Evolutionary conservation across 2,329 filamentous ascomycete species (phyloP), one percentile per base, ranked within the genome.

Genomic region (Scedosporium minutisporum): DNA sequence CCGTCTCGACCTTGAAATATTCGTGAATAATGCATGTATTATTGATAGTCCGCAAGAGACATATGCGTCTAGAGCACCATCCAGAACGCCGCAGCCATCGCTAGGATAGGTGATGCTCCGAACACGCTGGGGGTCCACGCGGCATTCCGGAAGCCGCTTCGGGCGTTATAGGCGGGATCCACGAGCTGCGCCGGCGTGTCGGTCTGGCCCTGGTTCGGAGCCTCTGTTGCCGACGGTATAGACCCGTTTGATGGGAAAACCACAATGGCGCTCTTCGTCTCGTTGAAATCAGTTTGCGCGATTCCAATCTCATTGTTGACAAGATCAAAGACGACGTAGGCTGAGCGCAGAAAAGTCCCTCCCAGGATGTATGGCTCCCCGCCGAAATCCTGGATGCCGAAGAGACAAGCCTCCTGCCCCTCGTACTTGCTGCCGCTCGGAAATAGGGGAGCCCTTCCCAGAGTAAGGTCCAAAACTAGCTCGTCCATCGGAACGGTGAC

Each of bases 281-380:
- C 74, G 69, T 83, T 84, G 71, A 85, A 84, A 64, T 82, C 75
- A 10, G 83, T 84, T 16, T 76, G 73, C 3, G 82, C 83, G 21
- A 86, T 71, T 18, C 70, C 82, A 62, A 86, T 75, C 67, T 85
- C 74, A 68, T 84, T 81, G 70, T 85, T 85, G 60, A 79, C 76
- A 21, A 85, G 72, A 65, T 86, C 83, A 65, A 84, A 86, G 6
- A 85, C 82, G 5, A 85, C 80, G 65, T 85, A 86, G 1, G 82
- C 83, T 1, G 82, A 85, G 62, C 83, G 79, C 38, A 86, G 71
- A 68, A 86, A 86, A 0, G 80, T 82, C 67, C 84, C 83, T 53
- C 83, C 83, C 9, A 86, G 76, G 51, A 85, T 73, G 66, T 73
- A 82, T 0, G 77, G 72, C 2, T 71, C 65, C 23, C 68, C 68